Conservation (phyloP, 225 moss, liverwort and hornwort genomes). For the Physcomitrium patens region DNA sequence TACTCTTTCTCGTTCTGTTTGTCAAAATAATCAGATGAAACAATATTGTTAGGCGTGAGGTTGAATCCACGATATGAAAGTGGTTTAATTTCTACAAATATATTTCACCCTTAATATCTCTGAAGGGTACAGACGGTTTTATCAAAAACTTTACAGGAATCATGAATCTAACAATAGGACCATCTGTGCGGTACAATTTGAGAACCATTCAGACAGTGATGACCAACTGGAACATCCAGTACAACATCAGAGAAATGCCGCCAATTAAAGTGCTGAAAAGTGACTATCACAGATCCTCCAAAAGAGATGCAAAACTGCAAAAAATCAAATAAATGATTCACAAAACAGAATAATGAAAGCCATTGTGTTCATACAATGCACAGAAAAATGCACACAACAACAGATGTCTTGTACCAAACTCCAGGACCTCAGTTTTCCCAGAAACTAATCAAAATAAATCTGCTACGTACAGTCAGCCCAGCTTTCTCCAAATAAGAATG, state of each 20-base stretch:
- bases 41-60: slow-evolving; percentile 3
- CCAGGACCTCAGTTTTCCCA: background rate
- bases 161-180: background rate
- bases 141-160: background rate
- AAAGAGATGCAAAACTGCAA: background rate
- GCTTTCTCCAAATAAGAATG: background rate
- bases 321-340: no score
- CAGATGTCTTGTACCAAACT: background rate
- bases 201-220: background rate
- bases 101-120: background rate
- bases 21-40: slow-evolving; percentile 27
- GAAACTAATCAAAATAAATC: background rate
- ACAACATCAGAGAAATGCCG: background rate
- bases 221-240: background rate
- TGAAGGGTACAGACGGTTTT: background rate
- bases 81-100: background rate
- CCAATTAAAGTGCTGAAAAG: background rate
- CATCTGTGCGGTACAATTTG: background rate
- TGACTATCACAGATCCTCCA: background rate
- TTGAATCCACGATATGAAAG: background rate
- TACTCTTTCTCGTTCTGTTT: slow-evolving; percentile 29
- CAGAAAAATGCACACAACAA: background rate
- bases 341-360: background rate
- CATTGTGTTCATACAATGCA: no score
- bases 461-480: background rate